phyloP scores from a whole-genome alignment of 768 basidiomycete species.

The Pleurotus eryngii region DNA sequence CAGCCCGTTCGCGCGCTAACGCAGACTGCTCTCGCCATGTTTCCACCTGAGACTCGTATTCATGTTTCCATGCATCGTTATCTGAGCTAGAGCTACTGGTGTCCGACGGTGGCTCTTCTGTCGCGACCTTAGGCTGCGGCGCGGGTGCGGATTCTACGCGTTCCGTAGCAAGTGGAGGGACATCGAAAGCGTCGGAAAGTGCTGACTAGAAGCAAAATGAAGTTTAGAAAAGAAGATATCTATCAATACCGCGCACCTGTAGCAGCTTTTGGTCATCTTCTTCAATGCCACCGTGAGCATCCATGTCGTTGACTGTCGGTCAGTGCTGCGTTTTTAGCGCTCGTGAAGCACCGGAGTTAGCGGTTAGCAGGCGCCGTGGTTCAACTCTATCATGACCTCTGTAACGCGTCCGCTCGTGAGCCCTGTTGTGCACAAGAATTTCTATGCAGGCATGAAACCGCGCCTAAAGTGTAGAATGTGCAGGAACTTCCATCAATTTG shows the following conservation, averaged over 20 bases:
- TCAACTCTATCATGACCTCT: too few relatives aligned
- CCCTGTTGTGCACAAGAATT: too few relatives aligned
- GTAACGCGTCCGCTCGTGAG: too few relatives aligned
- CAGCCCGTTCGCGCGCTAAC: conserved; percentile 70
- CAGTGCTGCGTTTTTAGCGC: too few relatives aligned
- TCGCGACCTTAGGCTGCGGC: not conserved
- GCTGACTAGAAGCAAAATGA: not conserved
- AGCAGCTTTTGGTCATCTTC: not conserved
- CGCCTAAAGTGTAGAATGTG: too few relatives aligned
- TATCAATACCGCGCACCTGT: not conserved
- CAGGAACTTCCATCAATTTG: too few relatives aligned
- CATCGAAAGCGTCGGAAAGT: conserved; percentile 4
- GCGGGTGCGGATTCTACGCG: not conserved
- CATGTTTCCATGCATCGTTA: conserved; percentile 54
- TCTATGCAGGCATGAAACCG: too few relatives aligned
- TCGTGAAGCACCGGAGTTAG: not conserved
- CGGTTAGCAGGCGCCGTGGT: not conserved
- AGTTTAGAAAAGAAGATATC: not conserved
- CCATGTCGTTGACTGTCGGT: not conserved
- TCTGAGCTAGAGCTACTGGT: conserved; percentile 22
- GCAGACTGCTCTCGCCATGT: conserved; percentile 74
- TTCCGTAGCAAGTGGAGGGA: not conserved
- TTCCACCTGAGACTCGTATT: conserved; percentile 66
- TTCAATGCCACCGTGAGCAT: not conserved
- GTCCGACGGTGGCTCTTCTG: conserved; percentile 5